These are phyloP conservation scores for Chionographis japonica DNA, from an alignment of 106 monocot genomes.

Conservation along the genomic window DNA sequence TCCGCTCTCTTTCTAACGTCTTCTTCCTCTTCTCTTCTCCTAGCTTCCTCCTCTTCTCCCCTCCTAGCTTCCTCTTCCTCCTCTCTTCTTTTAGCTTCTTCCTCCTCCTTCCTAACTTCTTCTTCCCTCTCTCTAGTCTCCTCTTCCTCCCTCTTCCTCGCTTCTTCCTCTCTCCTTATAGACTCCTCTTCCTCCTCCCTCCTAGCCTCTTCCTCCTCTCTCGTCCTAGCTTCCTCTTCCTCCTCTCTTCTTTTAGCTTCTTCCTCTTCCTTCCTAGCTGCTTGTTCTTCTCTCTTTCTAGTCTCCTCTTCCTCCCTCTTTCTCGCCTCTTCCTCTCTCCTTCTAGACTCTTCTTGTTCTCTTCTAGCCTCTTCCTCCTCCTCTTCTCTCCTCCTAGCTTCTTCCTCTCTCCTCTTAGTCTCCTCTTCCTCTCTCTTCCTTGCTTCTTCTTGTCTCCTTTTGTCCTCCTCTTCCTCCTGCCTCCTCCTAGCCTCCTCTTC, in stretches of 20 bases:
- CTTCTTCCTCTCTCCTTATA: slow-evolving; percentile 12
- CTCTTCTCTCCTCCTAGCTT: slow-evolving; percentile 1
- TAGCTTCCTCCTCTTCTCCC: not conserved
- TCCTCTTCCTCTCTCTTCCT: not conserved
- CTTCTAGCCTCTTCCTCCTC: slow-evolving; percentile 7
- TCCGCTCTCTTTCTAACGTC: not conserved
- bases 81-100: not conserved
- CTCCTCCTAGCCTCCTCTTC: slow-evolving; percentile 2
- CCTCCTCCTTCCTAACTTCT: no score
- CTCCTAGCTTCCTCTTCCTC: not conserved
- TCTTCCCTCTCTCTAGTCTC: not conserved
- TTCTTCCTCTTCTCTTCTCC: not conserved
- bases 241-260: slow-evolving; percentile 11
- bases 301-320: not conserved
- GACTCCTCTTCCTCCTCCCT: not conserved
- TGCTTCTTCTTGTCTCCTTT: not conserved
- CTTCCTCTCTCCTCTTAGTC: not conserved
- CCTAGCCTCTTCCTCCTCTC: slow-evolving; percentile 15
- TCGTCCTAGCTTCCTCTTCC: not conserved
- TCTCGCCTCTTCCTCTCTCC: slow-evolving; percentile 1
- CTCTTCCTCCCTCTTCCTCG: not conserved
- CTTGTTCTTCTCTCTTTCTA: slow-evolving; percentile 1
- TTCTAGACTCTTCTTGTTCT: not conserved
- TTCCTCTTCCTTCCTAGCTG: slow-evolving; percentile 2
- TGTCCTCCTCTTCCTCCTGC: slow-evolving; percentile 1